These are phyloP conservation scores for Citrus cavaleriei DNA, from an alignment of 345 rosid species.

Conservation along the genomic window DNA sequence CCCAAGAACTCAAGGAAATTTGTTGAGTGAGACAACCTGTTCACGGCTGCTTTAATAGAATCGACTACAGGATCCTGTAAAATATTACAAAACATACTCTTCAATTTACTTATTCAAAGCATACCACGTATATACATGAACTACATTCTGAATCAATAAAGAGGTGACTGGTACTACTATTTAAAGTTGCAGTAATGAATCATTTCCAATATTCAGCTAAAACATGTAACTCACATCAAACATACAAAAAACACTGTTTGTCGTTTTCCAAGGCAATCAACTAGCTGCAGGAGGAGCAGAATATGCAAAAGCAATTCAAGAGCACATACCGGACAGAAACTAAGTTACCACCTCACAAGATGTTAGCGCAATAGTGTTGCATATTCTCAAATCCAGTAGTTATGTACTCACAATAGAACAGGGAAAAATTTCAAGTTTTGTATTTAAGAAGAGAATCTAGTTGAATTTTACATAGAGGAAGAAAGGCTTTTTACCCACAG, in stretches of 20 bases:
- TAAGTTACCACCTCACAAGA: not conserved
- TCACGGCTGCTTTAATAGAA: conserved; percentile 66
- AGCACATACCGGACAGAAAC: not conserved
- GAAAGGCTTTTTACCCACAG: no score
- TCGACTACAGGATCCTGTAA: conserved; percentile 69
- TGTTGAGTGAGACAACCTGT: conserved; percentile 64
- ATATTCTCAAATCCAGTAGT: not conserved
- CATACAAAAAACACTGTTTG: not conserved
- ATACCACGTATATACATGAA: not conserved
- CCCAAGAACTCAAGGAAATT: conserved; percentile 67
- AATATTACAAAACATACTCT: not conserved
- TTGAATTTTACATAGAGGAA: not conserved
- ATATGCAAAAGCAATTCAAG: not conserved
- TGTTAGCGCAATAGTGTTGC: not conserved
- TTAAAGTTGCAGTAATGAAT: not conserved
- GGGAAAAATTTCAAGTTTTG: not conserved
- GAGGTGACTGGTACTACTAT: not conserved
- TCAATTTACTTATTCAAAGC: not conserved
- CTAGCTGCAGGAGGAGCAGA: not conserved
- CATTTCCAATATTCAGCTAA: not conserved
- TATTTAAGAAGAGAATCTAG: not conserved
- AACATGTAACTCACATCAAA: not conserved
- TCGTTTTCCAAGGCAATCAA: not conserved
- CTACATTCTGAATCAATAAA: not conserved
- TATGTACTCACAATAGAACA: not conserved